phyloP scores from a whole-genome alignment of 805 yeast species.

The Teunomyces pallodes region DNA sequence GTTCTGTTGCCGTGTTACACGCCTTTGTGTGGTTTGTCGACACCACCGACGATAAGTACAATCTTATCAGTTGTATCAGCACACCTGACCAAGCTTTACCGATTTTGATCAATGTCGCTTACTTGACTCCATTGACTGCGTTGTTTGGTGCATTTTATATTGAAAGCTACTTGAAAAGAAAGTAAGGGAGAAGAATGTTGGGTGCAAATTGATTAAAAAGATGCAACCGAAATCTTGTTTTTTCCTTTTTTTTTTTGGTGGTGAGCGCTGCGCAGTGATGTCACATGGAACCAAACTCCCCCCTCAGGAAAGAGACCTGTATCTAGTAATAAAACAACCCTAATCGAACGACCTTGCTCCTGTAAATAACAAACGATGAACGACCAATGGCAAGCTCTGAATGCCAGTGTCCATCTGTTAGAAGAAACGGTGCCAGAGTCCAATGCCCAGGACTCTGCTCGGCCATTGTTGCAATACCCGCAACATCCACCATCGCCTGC shows the following conservation, averaged over 20 bases:
- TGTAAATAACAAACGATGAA: not conserved
- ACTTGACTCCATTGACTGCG: constrained; percentile 65
- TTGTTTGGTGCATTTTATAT: constrained; percentile 65
- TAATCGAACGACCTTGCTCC: not conserved
- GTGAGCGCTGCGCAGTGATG: not conserved
- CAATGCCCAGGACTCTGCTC: not conserved
- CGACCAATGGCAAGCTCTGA: not conserved
- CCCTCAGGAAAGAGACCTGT: not conserved
- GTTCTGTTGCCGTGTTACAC: constrained; percentile 63
- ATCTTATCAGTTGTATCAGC: constrained; percentile 46
- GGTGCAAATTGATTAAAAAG: no score
- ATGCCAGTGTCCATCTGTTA: not conserved
- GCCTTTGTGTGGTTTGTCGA: constrained; percentile 60
- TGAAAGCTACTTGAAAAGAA: constrained; percentile 48
- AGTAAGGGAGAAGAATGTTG: not conserved
- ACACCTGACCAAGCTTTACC: constrained; percentile 64
- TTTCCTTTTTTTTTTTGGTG: not conserved
- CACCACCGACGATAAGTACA: constrained; percentile 34
- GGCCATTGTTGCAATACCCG: no score
- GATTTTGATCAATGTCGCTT: constrained; percentile 57
- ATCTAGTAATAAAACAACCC: not conserved
- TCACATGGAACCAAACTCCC: not conserved
- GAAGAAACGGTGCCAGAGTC: not conserved
- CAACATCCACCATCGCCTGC: not conserved
- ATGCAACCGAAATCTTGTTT: not conserved